These are phyloP conservation scores for Chlorella vulgaris DNA, from an alignment of 139 green algal genomes.

Conservation along the genomic window DNA sequence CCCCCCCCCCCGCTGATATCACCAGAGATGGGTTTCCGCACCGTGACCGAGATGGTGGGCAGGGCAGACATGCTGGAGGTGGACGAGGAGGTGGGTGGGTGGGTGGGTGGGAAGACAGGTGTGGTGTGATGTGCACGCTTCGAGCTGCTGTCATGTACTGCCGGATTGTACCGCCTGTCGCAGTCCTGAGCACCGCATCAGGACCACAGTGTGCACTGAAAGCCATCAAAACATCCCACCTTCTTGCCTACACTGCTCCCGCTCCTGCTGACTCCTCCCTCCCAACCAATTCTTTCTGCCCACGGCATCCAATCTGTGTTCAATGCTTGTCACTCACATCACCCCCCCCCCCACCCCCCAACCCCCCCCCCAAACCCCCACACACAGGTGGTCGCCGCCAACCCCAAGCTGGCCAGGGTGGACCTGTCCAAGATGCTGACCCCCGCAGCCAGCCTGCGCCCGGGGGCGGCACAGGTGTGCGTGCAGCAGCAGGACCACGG, in stretches of 20 bases:
- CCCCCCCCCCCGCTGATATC: neutral
- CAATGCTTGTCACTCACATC: no score
- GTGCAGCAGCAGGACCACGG: conserved; percentile 83
- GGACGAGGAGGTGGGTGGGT: conserved; percentile 66
- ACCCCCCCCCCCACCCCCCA: no score
- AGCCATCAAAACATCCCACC: no score
- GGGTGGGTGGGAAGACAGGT: neutral
- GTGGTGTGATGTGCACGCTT: neutral
- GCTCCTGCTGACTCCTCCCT: no score
- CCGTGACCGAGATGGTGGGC: conserved; percentile 91
- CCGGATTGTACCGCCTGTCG: neutral
- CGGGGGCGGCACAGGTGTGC: conserved; percentile 80
- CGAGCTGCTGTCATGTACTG: neutral
- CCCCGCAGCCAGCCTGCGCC: conserved; percentile 81
- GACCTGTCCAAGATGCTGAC: conserved; percentile 85
- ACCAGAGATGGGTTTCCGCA: conserved; percentile 78
- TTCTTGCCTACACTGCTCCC: no score
- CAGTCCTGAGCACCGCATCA: neutral
- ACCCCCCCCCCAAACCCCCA: neutral
- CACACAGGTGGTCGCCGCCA: conserved; percentile 40
- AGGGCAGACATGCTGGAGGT: conserved; percentile 84
- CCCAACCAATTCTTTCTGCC: no score
- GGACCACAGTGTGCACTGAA: no score
- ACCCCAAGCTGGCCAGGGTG: conserved; percentile 79
- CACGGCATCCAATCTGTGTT: neutral